Evolutionary conservation across 1,139 yeast genomes (phyloP), one percentile per base, ranked within the genome.

Genomic region (Yamadazyma atlantica): DNA sequence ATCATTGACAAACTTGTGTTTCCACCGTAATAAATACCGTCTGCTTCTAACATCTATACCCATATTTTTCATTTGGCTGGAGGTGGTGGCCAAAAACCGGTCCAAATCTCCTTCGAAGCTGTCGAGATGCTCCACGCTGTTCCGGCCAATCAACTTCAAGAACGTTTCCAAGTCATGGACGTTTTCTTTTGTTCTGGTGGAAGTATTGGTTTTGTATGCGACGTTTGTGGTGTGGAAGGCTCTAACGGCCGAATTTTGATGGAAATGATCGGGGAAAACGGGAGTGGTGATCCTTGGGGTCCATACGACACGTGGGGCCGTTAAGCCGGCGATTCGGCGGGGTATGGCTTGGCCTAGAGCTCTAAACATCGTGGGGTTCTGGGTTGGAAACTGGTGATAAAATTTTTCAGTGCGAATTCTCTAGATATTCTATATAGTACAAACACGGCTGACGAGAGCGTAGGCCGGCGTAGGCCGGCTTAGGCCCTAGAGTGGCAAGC

Each of bases 31-130:
- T 52, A 81, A 68, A 57, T 82, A 83, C 55, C 82, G 75, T 60
- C 97, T 76, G 35, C 83, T 74, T 36, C 81, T 72, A 4, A 80
- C 75, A 42, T 87, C 94, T 33, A 90, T 71, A n/a, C 97, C 97
- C 61, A 80, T 72, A 37, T 77, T 78, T 58, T 87, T 88, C 78
- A 90, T 67, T 29, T 69, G 66, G 39, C 61, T 57, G 3, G 89
- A 75, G 12, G 73, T 57, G 44, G 82, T 71, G 17, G 59, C 59
- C 60, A 87, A 80, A 44, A 90, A 74, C 50, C 77, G 73, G 25
- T 78, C 72, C 85, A 95, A 86, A 44, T 80, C 73, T 32, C 75
- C 75, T 53, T 86, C 95, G 54, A 87, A 90, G 4, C 74, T 60
- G 35, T 83, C 94, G 10, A 70, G 66, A 52, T 81, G 81, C 54